Evolutionary conservation across 2,329 filamentous ascomycete species (phyloP), one percentile per base, ranked within the genome.

Genomic region (Colletotrichum liriopes): DNA sequence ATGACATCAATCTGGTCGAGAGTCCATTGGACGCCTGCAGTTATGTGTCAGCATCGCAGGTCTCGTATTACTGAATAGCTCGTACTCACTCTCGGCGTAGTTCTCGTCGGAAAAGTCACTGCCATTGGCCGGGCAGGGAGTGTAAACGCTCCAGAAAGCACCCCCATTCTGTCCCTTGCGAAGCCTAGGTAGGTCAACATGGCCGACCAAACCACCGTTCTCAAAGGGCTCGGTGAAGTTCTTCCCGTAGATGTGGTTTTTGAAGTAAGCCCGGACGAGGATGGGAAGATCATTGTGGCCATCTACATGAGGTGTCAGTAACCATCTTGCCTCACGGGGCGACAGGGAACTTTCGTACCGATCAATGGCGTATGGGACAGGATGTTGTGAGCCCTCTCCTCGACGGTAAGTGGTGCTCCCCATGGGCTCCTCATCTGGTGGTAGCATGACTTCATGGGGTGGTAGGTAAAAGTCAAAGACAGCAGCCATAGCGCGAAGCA

Each of bases 81-180:
- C 18, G 8, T 26, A 77, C 88, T 79, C 82, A 93, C 92, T 92
- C 9, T 87, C 81, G 7, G 88, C 89, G 78, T 95, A 95, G 77
- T 91, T 93, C 65, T 87, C 88, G 77, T 95, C 89, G 0, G 92
- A 93, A 78, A 94, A 95, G 81, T 97, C 91, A 5, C 88, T 88
- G 58, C 90, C 90, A 77, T 96, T 90, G 14, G 82, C 81, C 0
- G 95, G 95, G 78, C 95, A 98, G 0, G 90, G 89, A 51, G 93
- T 90, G 77, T 88, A 98, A 12, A 96, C 94, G 79, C 93, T 95
- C 96, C 95, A 98, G 80, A 98, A 98, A n/a, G 93, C 92, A 67
- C 95, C 96, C 49, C 95, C 95, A 74, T 92, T 90, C 75, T 88
- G 86, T 1, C 95, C 95, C 61, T 89, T 82, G 45, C 89, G 86